Evolutionary conservation across 306 rosid species (phyloP), one percentile per base, ranked within the genome.

Genomic region (Senna tora): DNA sequence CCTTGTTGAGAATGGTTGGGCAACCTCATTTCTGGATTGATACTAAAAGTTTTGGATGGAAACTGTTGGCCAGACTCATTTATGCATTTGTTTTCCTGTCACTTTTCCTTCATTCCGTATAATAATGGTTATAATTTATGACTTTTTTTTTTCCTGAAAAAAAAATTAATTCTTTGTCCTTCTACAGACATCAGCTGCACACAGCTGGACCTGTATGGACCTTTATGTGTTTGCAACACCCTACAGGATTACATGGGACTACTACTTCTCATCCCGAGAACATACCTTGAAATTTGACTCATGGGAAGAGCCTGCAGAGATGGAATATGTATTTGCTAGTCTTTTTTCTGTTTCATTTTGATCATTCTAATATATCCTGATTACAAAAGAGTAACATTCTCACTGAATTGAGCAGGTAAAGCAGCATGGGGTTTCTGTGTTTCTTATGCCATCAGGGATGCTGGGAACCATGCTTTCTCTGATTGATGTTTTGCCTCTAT

Each of bases 371-470:
- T n/a, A n/a, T 19, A 9, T 10, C 16, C 59, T 65, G 21, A n/a
- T 59, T 32, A 17, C 25, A 8, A 84, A 69, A 63, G 57, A 39
- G n/a, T 84, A 69, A 76, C 60, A 67, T 53, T 73, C 13, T 75
- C 36, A 25, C 16, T 42, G 43, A 57, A 65, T 77, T 75, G 86
- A 79, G 72, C 96, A 94, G 98, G 95, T 94, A 58, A 94, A 89
- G 90, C 90, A 86, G 73, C 98, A 94, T 5, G 98, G 98, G 65
- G 77, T 94, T 36, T 91, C 98, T 61, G 98, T 94, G 76, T 94
- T 94, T 84, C 98, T 94, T 55, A 94, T 94, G 98, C 98, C 98
- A 69, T 90, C 98, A 0, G 98, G 98, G 72, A 94, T 94, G 98
- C 79, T 94, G 75, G 98, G 98, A 75, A 91, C 97, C 0, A 75